Conservation (phyloP, 305 asterid genomes). For the Plantago lanceolata region DNA sequence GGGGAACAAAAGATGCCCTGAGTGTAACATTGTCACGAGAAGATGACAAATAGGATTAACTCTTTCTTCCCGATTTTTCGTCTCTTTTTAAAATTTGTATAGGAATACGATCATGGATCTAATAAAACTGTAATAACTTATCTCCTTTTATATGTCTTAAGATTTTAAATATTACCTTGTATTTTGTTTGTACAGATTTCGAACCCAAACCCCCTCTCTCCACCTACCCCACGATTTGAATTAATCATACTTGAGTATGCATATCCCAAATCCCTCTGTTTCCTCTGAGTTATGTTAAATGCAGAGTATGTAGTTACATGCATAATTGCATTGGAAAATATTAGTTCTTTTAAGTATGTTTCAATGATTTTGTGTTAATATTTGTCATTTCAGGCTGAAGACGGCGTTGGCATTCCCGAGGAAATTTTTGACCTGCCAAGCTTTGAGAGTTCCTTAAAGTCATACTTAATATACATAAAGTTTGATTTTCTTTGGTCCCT, state of each 20-base stretch:
- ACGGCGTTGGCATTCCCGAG: conserved; percentile 94
- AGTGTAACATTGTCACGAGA: no score
- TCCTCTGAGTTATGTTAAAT: not conserved
- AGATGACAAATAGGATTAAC: no score
- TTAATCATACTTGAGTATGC: conserved; percentile 3
- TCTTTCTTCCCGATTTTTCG: no score
- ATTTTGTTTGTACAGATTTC: no score
- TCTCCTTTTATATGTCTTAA: no score
- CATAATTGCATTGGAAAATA: conserved; percentile 6
- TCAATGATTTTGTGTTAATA: conserved; percentile 9
- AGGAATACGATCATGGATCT: no score
- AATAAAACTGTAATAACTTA: no score
- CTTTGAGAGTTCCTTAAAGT: conserved; percentile 58
- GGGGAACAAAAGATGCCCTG: no score
- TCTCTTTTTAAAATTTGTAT: no score
- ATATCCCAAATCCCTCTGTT: conserved; percentile 1
- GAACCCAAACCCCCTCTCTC: not conserved
- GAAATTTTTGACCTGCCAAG: conserved; percentile 81
- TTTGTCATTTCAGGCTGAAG: conserved; percentile 78
- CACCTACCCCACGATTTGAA: no score
- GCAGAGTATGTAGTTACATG: not conserved
- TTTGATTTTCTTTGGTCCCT: conserved; percentile 89
- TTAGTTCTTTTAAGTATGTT: conserved; percentile 6
- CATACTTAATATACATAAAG: conserved; percentile 69
- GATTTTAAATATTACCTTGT: no score